phyloP scores from a whole-genome alignment of 139 green algal genomes.

The Haematococcus sp. region DNA sequence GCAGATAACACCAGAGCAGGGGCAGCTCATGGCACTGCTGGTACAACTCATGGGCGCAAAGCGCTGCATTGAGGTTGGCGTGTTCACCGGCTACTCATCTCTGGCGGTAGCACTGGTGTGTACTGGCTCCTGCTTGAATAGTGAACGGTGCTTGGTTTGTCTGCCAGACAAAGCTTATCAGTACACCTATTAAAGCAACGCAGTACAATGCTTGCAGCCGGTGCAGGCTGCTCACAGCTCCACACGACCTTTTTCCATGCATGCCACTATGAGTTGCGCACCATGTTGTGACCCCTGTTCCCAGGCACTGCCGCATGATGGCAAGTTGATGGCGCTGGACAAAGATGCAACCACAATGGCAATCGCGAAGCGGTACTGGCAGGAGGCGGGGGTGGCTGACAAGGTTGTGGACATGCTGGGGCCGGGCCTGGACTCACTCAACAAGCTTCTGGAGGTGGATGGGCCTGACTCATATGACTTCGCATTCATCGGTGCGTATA shows the following conservation, averaged over 20 bases:
- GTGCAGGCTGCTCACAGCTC: no score
- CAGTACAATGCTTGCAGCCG: no score
- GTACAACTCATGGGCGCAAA: slow-evolving; percentile 54
- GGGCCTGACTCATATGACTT: slow-evolving; percentile 72
- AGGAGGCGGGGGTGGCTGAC: slow-evolving; percentile 57
- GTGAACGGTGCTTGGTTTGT: no score
- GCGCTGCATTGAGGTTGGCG: slow-evolving; percentile 62
- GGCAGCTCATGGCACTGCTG: slow-evolving; percentile 71
- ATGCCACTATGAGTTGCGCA: no score
- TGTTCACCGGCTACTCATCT: slow-evolving; percentile 91
- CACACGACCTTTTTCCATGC: no score
- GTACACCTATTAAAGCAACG: no score
- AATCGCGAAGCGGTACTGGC: slow-evolving; percentile 70
- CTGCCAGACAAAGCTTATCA: no score
- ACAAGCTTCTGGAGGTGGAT: slow-evolving; percentile 35
- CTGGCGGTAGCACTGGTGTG: slow-evolving; percentile 66
- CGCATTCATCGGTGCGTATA: slow-evolving; percentile 72
- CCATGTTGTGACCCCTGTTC: no score
- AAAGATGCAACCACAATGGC: slow-evolving; percentile 62
- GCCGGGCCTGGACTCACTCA: slow-evolving; percentile 40
- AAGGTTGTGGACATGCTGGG: slow-evolving; percentile 53
- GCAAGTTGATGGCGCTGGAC: slow-evolving; percentile 77
- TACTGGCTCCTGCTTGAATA: no score
- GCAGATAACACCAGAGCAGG: slow-evolving; percentile 83
- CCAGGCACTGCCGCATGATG: slow-evolving; percentile 70